phyloP scores from a whole-genome alignment of 1,284 basidiomycete species.

The Melampsora americana region DNA sequence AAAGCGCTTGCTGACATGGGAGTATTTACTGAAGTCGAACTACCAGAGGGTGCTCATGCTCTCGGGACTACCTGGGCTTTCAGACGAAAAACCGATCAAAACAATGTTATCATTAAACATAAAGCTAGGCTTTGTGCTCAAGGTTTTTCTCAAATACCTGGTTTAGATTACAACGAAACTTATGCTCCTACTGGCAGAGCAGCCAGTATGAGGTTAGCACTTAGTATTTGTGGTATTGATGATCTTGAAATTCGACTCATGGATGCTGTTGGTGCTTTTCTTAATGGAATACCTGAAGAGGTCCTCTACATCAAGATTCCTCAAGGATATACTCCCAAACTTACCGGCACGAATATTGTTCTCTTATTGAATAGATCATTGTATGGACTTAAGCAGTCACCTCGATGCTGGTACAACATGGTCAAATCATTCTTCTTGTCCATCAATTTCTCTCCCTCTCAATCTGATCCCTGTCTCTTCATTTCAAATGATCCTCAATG shows the following conservation, averaged over 20 bases:
- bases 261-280: background rate
- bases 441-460: conserved; percentile 4
- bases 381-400: conserved; percentile 11
- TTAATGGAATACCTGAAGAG: conserved; percentile 11
- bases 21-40: background rate
- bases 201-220: background rate
- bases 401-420: background rate
- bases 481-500: background rate
- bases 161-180: conserved; percentile 7
- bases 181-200: conserved; percentile 13
- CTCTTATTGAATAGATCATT: background rate
- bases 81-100: background rate
- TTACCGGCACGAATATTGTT: background rate
- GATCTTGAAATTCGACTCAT: conserved; percentile 5
- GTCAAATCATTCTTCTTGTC: conserved; percentile 6
- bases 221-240: background rate
- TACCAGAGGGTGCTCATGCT: background rate
- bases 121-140: background rate
- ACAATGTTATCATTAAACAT: background rate
- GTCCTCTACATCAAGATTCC: no score
- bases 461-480: conserved; percentile 9
- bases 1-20: no score
- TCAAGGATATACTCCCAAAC: background rate
- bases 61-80: conserved; percentile 13
- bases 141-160: no score